phyloP scores from a whole-genome alignment of 257 asterid species.

The Nicotiana benthamiana region DNA sequence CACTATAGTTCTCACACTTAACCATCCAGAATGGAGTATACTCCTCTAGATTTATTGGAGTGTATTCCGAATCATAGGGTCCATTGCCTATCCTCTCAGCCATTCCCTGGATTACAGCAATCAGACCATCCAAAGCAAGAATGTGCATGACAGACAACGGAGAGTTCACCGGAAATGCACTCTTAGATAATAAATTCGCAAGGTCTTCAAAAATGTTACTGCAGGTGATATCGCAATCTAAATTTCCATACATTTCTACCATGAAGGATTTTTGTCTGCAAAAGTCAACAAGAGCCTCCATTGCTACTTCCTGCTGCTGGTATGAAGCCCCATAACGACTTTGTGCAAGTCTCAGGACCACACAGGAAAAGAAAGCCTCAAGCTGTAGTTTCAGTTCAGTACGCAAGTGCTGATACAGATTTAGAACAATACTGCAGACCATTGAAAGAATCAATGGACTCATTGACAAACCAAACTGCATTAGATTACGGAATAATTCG shows the following conservation, averaged over 20 bases:
- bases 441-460: constrained; percentile 91
- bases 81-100: constrained; percentile 97
- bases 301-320: constrained; percentile 98
- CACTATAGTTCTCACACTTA: constrained; percentile 71
- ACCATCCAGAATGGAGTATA: constrained; percentile 95
- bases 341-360: constrained; percentile 84
- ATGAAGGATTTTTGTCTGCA: constrained; percentile 88
- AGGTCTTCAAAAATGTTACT: constrained; percentile 92
- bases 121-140: constrained; percentile 96
- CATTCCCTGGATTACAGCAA: constrained; percentile 98
- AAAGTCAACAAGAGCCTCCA: constrained; percentile 97
- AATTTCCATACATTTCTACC: constrained; percentile 90
- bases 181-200: constrained; percentile 81
- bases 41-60: constrained; percentile 58
- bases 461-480: constrained; percentile 89
- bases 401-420: constrained; percentile 78
- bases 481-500: constrained; percentile 75
- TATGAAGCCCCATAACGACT: constrained; percentile 84
- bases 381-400: constrained; percentile 83
- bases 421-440: constrained; percentile 91
- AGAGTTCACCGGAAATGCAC: constrained; percentile 94
- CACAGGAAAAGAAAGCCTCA: constrained; percentile 94
- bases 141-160: constrained; percentile 95
- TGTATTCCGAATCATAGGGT: constrained; percentile 49
- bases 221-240: constrained; percentile 95